Evolutionary conservation across 192 early-diverging fungal genomes (phyloP), one percentile per base, ranked within the genome.

Genomic region (Allomyces javanicus): DNA sequence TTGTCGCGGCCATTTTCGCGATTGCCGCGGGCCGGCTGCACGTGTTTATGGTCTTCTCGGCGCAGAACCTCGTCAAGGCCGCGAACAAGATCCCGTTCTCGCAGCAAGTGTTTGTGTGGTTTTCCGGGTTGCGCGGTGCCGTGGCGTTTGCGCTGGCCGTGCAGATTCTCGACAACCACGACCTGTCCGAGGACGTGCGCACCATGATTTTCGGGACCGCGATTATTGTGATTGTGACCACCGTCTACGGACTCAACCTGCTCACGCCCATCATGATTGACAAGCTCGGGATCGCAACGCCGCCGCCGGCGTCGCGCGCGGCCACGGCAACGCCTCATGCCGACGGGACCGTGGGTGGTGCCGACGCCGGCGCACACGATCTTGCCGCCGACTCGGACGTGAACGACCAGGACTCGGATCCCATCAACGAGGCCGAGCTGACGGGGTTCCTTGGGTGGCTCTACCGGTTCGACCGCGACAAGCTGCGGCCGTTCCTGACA

Each of bases 91-190:
- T 82, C 43, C 80, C 80, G 4, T 72, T 74, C 65, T 73, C 76
- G 62, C 80, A 82, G 22, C 76, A 77, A 69, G 67, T 72, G 21
- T 68, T 83, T 24, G 78, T 83, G 64, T 83, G 82, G 82, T 82
- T 80, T 67, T 79, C 78, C 63, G 82, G 82, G 19, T 69, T 83
- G 3, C 78, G 82, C 62, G 82, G 82, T 9, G 82, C 82, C 45
- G 82, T 83, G 19, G 82, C 82, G 3, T 83, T 83, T 68, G 82
- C 82, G 17, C 73, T 83, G 22, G 78, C 75, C 14, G 82, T 83
- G 17, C 74, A 73, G 21, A 79, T 83, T 73, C 72, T 82, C 27
- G 82, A 83, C 50, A 72, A 79, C 68, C 76, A 74, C 7, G 71
- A 72, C 62, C 82, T 83, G 67, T 65, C 66, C 58, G 64, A 67